Evolutionary conservation across 2,329 filamentous ascomycete species (phyloP), one percentile per base, ranked within the genome.

Genomic region (Aspergillus sp.): DNA sequence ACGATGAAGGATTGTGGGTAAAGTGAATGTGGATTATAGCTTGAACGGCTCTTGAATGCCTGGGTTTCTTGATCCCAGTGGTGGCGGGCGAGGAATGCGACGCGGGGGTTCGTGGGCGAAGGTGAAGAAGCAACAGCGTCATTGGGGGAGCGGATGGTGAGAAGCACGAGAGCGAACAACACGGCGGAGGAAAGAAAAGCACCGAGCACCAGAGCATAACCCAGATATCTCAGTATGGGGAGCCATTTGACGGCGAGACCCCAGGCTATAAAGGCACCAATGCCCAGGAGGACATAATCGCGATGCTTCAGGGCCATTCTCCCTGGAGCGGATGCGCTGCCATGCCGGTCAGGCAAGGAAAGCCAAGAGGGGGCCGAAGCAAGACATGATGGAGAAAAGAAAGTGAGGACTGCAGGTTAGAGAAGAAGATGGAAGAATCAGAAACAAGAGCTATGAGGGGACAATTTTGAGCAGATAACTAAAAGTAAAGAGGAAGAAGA

Each of bases 171-270:
- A 56, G 84, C 85, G 59, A 87, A 74, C 59, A 89, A 81, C 48
- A 84, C 75, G 53, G 85, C 66, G 2, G 83, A 71, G 51, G 88
- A 79, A 23, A 81, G 70, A 64, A 89, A 68, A 65, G 84, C 80
- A 66, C 95, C 94, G 66, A 85, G 78, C 66, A 90, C 80, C 75
- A 98, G 92, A 69, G 93, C 91, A 77, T 96, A 91, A 70, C 90
- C 91, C 45, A 91, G 83, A 84, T 91, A 96, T 75, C 92, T 91
- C 67, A 98, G 81, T 61, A 87, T 80, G 30, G 94, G 92, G 70
- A 92, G 82, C 88, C 90, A 96, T 80, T 90, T 88, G 67, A 91
- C 89, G 62, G 89, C 85, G 75, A 93, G 89, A 64, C 91, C 91
- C 94, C 94, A 98, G 74, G 91, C 89, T 75, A 97, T 82, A 78